Base-by-base conservation (phyloP, 208 protist species). In the Tritrichomonas musculus region DNA sequence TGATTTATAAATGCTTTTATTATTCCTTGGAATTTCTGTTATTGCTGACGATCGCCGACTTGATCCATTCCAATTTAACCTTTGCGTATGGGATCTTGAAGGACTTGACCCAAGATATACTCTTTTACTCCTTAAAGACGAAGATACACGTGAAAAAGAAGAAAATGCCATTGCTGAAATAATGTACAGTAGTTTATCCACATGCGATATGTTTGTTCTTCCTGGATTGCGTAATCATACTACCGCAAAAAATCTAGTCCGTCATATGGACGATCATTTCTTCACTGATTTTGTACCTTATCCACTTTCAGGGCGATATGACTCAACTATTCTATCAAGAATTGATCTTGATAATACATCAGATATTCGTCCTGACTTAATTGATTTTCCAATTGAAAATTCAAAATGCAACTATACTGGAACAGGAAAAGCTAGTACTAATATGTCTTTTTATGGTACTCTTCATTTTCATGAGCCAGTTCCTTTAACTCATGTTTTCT, bases 61-160 rank as follows among this genome's bases (percentile, higher is more conserved):
- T 88, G 77, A 88, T 17, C 77, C 77, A 20, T 88, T 88, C 47
- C 77, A 88, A 49, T 88, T 88, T 30, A 88, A 88, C 77, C 47
- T 53, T 50, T 88, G 77, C n/a, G 44, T 88, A 39, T 88, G 77
- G 77, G 47, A 88, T 47, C 47, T 88, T 53, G 30, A 57, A 33
- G 77, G 77, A 13, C 27, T 88, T 57, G 77, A 88, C 57, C 14
- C 14, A 22, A 14, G 27, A 8, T 17, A 57, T 14, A 30, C 17
- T n/a, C 13, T 2, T 53, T 20, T 47, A 57, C 0, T 22, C 20
- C 20, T 39, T 3, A 57, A 33, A 53, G 4, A 1, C 17, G 27
- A 17, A 69, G 64, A 69, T 69, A 17, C 64, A n/a, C 64, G 64
- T 69, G 64, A 69, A 8, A 17, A 33, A n/a, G 77, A 88, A 88